Evolutionary conservation across 2,329 filamentous ascomycete species (phyloP), one percentile per base, ranked within the genome.

Genomic region (Aspergillus quadrilineatus): DNA sequence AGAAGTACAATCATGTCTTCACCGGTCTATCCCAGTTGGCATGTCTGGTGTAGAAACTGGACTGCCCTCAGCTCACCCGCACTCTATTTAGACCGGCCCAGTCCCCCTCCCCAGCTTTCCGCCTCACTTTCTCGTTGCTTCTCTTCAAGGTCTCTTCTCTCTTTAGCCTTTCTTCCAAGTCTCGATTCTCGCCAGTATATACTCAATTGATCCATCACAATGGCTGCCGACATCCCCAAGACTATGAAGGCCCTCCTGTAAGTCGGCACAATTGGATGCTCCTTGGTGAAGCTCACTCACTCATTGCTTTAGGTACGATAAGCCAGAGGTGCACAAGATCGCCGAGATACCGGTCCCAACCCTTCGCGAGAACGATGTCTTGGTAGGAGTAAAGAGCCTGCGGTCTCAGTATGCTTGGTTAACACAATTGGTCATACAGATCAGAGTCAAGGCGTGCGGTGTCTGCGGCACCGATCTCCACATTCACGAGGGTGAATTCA

Each of bases 381-480:
- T 86, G 65, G 80, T 79, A 72, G 39, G 71, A 54, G 37, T n/a
- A 17, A 12, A 28, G 12, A 28, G 12, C 41, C n/a, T 14, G 14
- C 8, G 26, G 4, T 4, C 14, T 42, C 14, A 17, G 32, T 46
- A 22, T 30, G n/a, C 26, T 17, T 29, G 28, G 4, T 29, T 36
- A 12, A 47, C 17, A n/a, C 29, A 26, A 48, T 30, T n/a, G 15
- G 10, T 50, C 22, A 30, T 45, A n/a, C 49, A 80, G 76, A 74
- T 87, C 73, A 85, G 88, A 74, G 85, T 88, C 67, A 87, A 87
- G 74, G 85, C 83, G 54, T 86, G 83, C 63, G 84, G 84, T 76
- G 83, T 86, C 60, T 86, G 84, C 63, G 81, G 82, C 62, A 83
- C 81, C 61, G 81, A 81, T 73, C 67, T 75, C 69, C 74, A 71